A percentile compares a stretch with the other conserved stretches of the same genome.
phyloP scores from a whole-genome alignment of 257 asterid genomes.

The Jacaranda copaia region DNA sequence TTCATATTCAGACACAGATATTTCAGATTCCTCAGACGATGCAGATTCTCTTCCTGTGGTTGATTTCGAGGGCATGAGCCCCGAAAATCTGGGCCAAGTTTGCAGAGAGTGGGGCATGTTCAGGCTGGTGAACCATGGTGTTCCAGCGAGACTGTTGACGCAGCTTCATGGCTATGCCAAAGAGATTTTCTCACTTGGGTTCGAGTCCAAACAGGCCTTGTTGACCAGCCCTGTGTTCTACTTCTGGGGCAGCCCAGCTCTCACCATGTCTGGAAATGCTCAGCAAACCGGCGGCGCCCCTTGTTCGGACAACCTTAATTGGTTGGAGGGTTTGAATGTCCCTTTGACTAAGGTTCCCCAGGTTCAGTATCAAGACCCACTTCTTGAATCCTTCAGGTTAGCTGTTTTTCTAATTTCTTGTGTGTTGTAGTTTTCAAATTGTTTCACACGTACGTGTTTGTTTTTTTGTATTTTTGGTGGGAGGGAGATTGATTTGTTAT shows the following conservation, averaged over 20 bases:
- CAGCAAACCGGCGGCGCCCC: slow-evolving; percentile 36
- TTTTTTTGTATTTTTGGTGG: too few relatives aligned
- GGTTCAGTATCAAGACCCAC: slow-evolving; percentile 48
- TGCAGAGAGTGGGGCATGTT: slow-evolving; percentile 91
- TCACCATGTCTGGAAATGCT: slow-evolving; percentile 49
- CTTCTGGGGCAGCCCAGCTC: slow-evolving; percentile 87
- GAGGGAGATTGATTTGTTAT: too few relatives aligned
- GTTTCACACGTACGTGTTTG: too few relatives aligned
- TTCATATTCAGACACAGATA: slow-evolving; percentile 25
- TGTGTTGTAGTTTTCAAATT: too few relatives aligned
- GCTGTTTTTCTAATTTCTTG: not conserved
- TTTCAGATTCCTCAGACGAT: not conserved
- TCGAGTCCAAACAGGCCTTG: slow-evolving; percentile 58
- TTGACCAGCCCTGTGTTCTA: slow-evolving; percentile 56
- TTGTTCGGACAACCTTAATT: slow-evolving; percentile 42
- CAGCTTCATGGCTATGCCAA: slow-evolving; percentile 56
- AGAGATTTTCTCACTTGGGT: slow-evolving; percentile 50
- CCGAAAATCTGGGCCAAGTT: slow-evolving; percentile 44
- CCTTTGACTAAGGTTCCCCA: slow-evolving; percentile 45
- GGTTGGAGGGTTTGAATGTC: slow-evolving; percentile 86
- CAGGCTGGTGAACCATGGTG: slow-evolving; percentile 81
- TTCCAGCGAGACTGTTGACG: slow-evolving; percentile 52
- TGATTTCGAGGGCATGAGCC: slow-evolving; percentile 49
- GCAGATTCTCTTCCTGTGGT: slow-evolving; percentile 60
- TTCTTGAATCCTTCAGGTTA: slow-evolving; percentile 73